These are phyloP conservation scores for Citeromyces matritensis DNA, from an alignment of 805 yeast genomes.

Conservation along the genomic window DNA sequence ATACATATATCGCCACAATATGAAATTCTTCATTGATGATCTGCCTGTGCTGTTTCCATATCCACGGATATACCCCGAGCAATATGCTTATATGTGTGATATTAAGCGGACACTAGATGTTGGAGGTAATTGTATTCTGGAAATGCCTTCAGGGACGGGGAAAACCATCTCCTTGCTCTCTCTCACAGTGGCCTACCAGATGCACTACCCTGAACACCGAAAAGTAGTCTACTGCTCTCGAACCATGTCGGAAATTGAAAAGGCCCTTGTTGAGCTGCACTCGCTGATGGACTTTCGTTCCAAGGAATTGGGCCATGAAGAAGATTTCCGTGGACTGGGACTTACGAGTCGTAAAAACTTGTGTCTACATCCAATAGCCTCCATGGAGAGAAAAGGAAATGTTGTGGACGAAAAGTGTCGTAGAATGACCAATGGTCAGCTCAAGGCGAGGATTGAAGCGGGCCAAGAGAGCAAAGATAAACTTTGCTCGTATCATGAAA, in stretches of 20 bases:
- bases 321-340: constrained; percentile 90
- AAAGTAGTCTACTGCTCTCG: constrained; percentile 96
- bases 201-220: constrained; percentile 83
- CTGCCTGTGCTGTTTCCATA: constrained; percentile 92
- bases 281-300: constrained; percentile 79
- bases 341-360: constrained; percentile 88
- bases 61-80: constrained; percentile 95
- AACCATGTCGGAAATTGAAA: constrained; percentile 98
- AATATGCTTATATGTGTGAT: constrained; percentile 95
- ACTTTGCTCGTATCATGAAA: constrained; percentile 85
- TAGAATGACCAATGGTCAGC: constrained; percentile 83
- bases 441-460: constrained; percentile 48
- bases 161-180: constrained; percentile 89
- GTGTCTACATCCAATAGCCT: constrained; percentile 79
- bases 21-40: constrained; percentile 84
- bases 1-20: constrained; percentile 1
- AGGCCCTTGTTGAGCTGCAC: constrained; percentile 84
- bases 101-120: constrained; percentile 87
- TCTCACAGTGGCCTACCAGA: constrained; percentile 87
- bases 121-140: constrained; percentile 92
- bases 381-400: constrained; percentile 78
- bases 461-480: constrained; percentile 40
- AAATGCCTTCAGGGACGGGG: constrained; percentile 99
- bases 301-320: constrained; percentile 69
- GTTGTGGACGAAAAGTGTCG: constrained; percentile 95